Evolutionary conservation across 176 grass and related monocot genomes (phyloP), one percentile per base, ranked within the genome.

Genomic region (Coix lacrymajobi): DNA sequence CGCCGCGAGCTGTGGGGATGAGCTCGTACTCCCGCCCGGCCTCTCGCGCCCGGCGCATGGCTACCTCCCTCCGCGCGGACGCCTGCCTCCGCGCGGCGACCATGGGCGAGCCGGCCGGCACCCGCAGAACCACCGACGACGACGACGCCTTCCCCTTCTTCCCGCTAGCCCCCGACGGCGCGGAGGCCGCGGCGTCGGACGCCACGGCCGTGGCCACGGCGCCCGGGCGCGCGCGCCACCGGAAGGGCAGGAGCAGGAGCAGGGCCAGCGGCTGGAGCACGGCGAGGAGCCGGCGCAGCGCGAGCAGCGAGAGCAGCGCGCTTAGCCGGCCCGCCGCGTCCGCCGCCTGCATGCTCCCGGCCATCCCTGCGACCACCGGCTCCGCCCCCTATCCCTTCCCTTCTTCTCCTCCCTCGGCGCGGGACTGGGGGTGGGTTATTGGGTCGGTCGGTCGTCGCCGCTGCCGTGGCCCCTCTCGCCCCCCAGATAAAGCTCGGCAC

Each of bases 321-420:
- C 82, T 94, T 8, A 94, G 70, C 74, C 92, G 81, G 24, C 92
- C 86, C 75, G 86, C 89, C 20, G 92, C 89, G 58, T 90, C 92
- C 67, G 92, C 89, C 84, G 92, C 87, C 72, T 91, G 88, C 89
- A 94, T 94, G 88, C 88, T 85, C 78, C 88, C 78, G n/a, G 88
- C 83, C 88, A 89, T 89, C 78, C 70, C 48, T 33, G 62, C 44
- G 31, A 66, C 64, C 73, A 40, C 75, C 62, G 33, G 12, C 73
- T 41, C 83, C 65, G 77, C 31, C 48, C 48, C 36, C 49, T 71
- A 62, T 25, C 44, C 29, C 78, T 51, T 13, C n/a, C n/a, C 17
- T 51, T 34, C 45, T 38, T 6, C 75, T 6, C 75, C 75, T 62
- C 10, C 78, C 78, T 29, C 69, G 58, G 29, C 54, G 24, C 83